Evolutionary conservation across 176 grass and related monocot species (phyloP).

Genomic region (Cenchrus americanus): DNA sequence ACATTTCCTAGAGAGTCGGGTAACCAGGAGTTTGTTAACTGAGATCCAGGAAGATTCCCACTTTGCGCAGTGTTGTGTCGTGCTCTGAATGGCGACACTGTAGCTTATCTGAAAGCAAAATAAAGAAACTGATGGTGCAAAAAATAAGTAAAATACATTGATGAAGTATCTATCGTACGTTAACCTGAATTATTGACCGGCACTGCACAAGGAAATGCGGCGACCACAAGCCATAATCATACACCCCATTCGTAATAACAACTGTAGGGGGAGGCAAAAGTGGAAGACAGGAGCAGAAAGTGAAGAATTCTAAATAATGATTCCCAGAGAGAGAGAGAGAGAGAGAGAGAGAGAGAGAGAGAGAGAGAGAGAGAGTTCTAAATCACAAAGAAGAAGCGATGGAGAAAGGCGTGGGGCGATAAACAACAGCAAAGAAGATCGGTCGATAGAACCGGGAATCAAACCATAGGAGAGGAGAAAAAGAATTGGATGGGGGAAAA

Average conservation of each 20-base stretch:
- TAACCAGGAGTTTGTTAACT: neutral
- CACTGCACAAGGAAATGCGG: constrained; percentile 13
- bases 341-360: neutral
- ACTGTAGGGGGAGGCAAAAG: neutral
- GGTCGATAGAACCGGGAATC: neutral
- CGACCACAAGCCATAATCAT: constrained; percentile 44
- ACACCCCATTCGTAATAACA: neutral
- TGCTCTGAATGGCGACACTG: no score
- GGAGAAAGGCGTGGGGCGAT: neutral
- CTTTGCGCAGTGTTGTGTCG: no score
- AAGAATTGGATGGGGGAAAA: neutral
- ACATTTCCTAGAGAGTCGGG: no score
- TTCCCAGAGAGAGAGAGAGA: neutral
- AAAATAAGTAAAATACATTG: no score
- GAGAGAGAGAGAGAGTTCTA: neutral
- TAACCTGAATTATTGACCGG: neutral
- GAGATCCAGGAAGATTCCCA: no score
- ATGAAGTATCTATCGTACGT: no score
- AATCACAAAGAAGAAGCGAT: neutral
- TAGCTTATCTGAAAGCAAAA: no score
- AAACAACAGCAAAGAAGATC: neutral
- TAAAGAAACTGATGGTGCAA: no score
- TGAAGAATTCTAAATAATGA: constrained; percentile 1
- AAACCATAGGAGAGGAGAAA: neutral
- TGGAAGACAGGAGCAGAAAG: neutral